A percentile compares a stretch with the other conserved stretches of the same genome.
Evolutionary conservation across 306 rosid species (phyloP).

Genomic region (Gastrolobium villosum): DNA sequence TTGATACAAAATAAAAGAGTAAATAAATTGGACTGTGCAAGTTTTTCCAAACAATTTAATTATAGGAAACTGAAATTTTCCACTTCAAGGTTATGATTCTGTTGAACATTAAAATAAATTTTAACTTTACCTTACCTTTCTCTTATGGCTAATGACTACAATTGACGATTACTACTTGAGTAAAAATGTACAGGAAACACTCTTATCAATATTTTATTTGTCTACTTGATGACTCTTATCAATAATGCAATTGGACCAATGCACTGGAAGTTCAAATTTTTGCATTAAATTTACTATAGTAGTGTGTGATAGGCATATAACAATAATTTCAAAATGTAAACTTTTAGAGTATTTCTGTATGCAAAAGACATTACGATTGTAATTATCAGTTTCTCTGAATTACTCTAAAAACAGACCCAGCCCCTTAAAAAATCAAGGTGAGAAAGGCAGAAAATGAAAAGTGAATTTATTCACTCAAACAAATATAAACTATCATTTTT

Average conservation of each 20-base stretch:
- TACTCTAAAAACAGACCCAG: constrained; percentile 7
- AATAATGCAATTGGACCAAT: constrained; percentile 21
- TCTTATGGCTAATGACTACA: constrained; percentile 5
- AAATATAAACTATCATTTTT: neutral
- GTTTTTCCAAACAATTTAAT: constrained; percentile 34
- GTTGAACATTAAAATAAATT: constrained; percentile 10
- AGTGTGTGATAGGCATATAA: constrained; percentile 14
- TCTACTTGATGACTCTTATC: constrained; percentile 24
- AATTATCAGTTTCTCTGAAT: constrained; percentile 18
- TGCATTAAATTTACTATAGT: neutral
- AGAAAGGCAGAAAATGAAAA: constrained; percentile 30
- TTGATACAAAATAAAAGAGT: constrained; percentile 15
- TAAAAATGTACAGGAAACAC: constrained; percentile 33
- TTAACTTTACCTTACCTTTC: constrained; percentile 22
- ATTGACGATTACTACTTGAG: constrained; percentile 7
- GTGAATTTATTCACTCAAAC: constrained; percentile 27
- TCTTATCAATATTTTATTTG: constrained; percentile 33
- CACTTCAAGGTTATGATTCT: constrained; percentile 21
- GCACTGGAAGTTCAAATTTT: neutral
- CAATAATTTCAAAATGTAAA: constrained; percentile 25
- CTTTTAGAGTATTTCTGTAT: neutral
- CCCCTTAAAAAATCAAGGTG: constrained; percentile 22
- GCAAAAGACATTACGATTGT: constrained; percentile 20
- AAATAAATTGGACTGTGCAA: constrained; percentile 13
- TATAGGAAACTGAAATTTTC: constrained; percentile 16